A percentile compares a stretch with the other conserved stretches of the same genome.
Conservation (phyloP, 202 grass and related monocot species). For the Alloteropsis angusta region DNA sequence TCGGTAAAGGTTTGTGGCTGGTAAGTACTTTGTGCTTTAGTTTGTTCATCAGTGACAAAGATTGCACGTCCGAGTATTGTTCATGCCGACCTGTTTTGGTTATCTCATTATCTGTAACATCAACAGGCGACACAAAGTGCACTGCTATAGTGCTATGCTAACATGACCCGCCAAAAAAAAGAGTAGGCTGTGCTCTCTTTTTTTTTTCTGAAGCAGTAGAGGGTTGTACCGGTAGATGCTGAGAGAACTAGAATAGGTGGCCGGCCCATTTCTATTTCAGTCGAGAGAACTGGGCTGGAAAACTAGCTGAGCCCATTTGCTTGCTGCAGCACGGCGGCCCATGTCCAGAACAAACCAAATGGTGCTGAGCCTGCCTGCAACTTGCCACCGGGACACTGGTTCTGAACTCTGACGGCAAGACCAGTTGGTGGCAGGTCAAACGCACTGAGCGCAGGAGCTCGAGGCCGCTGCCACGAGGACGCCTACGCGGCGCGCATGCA, state of each 20-base stretch:
- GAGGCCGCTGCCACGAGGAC: constrained; percentile 12
- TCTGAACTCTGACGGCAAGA: background rate
- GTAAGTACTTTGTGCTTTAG: background rate
- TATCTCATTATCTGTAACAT: background rate
- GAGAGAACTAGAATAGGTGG: too few relatives aligned
- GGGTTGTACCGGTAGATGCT: too few relatives aligned
- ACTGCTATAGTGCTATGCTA: too few relatives aligned
- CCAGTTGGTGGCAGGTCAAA: background rate
- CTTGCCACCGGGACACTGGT: background rate
- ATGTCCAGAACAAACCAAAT: background rate
- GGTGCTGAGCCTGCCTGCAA: too few relatives aligned
- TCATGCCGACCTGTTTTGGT: background rate
- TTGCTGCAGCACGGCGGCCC: background rate
- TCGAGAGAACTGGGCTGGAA: background rate
- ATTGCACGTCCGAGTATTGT: background rate
- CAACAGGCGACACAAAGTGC: background rate
- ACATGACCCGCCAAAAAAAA: too few relatives aligned
- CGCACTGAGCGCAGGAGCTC: background rate
- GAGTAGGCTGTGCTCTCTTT: too few relatives aligned
- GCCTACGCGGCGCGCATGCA: constrained; percentile 54
- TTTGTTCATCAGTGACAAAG: background rate
- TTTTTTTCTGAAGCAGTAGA: too few relatives aligned
- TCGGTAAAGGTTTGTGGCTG: background rate
- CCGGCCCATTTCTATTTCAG: too few relatives aligned
- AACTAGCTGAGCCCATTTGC: background rate